Percentiles rank a stretch among this genome's conserved stretches.
phyloP scores from a whole-genome alignment of 805 yeast species.

The Cyberlindnera amylophila region DNA sequence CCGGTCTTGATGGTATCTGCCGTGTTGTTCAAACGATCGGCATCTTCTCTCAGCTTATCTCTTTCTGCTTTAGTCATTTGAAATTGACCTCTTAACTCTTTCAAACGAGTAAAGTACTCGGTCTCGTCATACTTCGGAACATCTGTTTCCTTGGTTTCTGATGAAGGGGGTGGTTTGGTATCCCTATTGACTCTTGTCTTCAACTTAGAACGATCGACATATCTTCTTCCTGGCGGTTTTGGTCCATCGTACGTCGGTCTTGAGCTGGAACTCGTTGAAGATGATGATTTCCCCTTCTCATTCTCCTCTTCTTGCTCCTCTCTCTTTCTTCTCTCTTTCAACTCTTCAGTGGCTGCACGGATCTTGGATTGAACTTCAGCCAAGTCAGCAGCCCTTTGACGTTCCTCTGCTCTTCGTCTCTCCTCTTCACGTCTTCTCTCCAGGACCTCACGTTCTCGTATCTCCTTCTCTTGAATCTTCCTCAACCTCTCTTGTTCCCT shows the following conservation, averaged over 20 bases:
- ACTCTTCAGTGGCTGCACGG: constrained; percentile 6
- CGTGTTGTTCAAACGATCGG: neutral
- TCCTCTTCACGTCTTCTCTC: constrained; percentile 17
- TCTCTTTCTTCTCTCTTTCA: constrained; percentile 1
- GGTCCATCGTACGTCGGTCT: neutral
- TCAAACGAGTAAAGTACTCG: constrained; percentile 1
- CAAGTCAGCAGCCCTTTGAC: constrained; percentile 2
- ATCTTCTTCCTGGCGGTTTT: neutral
- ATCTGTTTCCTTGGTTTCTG: too few relatives aligned
- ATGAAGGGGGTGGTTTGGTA: neutral
- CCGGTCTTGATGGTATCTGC: constrained; percentile 13
- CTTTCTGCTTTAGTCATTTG: constrained; percentile 3
- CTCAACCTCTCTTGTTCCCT: constrained; percentile 5
- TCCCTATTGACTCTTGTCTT: neutral
- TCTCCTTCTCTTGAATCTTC: constrained; percentile 8
- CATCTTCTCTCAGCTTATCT: constrained; percentile 7
- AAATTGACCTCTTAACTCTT: constrained; percentile 4
- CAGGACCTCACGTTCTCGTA: constrained; percentile 11
- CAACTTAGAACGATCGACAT: neutral
- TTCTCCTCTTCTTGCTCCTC: too few relatives aligned
- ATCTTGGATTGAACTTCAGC: constrained; percentile 9
- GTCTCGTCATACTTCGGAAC: too few relatives aligned
- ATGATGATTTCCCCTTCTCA: too few relatives aligned
- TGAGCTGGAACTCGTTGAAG: too few relatives aligned
- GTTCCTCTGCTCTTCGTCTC: constrained; percentile 8